Percentiles rank a stretch among this genome's conserved stretches.
Evolutionary conservation across 495 filamentous ascomycete genomes (phyloP).

Genomic region (Penicillium alfredii): DNA sequence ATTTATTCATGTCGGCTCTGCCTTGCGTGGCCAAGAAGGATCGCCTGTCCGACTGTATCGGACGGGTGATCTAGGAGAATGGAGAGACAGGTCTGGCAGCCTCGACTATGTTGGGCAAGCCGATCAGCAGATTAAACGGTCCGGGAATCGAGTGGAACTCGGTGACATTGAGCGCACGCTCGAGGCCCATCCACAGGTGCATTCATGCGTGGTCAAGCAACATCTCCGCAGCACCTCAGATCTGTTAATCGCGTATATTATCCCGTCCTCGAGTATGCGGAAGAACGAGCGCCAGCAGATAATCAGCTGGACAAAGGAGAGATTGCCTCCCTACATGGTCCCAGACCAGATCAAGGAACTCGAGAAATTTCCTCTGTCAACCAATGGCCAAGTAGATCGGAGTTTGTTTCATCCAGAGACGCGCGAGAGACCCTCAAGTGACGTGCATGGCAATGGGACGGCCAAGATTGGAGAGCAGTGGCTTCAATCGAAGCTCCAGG

Average conservation of each 20-base stretch:
- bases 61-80: conserved; percentile 26
- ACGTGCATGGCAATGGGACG: no score
- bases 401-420: no score
- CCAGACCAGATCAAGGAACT: background rate
- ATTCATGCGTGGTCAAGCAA: background rate
- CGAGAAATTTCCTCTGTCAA: background rate
- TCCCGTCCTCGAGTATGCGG: no score
- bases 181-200: background rate
- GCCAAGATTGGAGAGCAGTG: no score
- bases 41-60: conserved; percentile 3
- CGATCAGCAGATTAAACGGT: conserved; percentile 42
- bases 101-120: conserved; percentile 35
- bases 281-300: background rate
- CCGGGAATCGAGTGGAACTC: conserved; percentile 34
- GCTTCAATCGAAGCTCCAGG: no score
- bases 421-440: no score
- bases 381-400: conserved; percentile 1
- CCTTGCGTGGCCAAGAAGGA: no score
- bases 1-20: background rate
- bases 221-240: background rate
- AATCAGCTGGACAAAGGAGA: background rate
- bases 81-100: conserved; percentile 18
- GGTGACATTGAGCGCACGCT: conserved; percentile 28
- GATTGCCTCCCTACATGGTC: conserved; percentile 1
- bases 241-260: background rate